Evolutionary conservation across 495 filamentous ascomycete species (phyloP).

Genomic region (Daldinia loculata): DNA sequence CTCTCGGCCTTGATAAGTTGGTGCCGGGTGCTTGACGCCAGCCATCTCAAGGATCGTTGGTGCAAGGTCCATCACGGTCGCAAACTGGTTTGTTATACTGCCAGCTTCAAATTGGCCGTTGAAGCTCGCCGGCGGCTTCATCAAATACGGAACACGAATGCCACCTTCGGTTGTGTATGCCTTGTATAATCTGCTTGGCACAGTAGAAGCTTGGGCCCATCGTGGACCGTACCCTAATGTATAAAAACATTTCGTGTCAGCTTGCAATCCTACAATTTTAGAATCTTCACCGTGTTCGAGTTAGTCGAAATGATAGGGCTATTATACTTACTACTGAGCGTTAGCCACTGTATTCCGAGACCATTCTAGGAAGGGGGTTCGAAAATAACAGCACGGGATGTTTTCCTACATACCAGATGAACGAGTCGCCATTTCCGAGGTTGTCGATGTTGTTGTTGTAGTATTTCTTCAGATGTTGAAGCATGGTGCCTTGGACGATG

Average conservation of each 20-base stretch:
- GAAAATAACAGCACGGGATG: no score
- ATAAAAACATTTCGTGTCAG: no score
- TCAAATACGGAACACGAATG: slow-evolving; percentile 67
- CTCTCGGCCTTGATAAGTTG: slow-evolving; percentile 64
- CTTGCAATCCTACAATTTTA: no score
- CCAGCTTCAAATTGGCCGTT: slow-evolving; percentile 41
- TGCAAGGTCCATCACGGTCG: slow-evolving; percentile 71
- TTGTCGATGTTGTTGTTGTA: slow-evolving; percentile 71
- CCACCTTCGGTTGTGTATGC: slow-evolving; percentile 71
- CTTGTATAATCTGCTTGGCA: slow-evolving; percentile 68
- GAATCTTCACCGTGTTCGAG: no score
- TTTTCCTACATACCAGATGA: slow-evolving; percentile 58
- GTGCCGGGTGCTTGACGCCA: slow-evolving; percentile 65
- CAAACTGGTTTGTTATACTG: slow-evolving; percentile 66
- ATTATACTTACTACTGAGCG: no score
- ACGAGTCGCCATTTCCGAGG: slow-evolving; percentile 66
- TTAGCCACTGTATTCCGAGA: no score
- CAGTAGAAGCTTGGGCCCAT: slow-evolving; percentile 73
- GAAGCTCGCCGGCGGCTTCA: slow-evolving; percentile 53
- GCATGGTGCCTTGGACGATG: slow-evolving; percentile 57
- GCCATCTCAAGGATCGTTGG: slow-evolving; percentile 71
- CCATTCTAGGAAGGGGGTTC: no score
- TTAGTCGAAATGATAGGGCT: no score
- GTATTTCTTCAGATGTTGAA: slow-evolving; percentile 67
- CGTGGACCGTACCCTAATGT: slow-evolving; percentile 61